Evolutionary conservation across 257 asterid species (phyloP).

Genomic region (Primulina tabacum): DNA sequence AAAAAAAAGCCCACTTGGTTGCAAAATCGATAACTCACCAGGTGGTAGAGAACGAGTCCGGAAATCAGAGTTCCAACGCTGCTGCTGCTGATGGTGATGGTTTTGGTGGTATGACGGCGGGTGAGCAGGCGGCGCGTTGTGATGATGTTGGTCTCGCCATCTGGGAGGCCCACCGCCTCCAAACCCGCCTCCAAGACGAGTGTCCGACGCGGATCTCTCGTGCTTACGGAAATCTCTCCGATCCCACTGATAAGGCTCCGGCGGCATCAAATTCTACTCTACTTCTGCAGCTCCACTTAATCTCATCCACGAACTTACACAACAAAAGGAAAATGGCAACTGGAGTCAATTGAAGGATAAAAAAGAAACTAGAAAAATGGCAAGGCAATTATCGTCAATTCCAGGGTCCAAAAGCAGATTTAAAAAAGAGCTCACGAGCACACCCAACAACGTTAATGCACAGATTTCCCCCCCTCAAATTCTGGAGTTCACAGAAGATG

Average conservation of each 20-base stretch:
- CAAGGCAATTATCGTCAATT: not conserved
- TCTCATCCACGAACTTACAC: not conserved
- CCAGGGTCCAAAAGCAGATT: not conserved
- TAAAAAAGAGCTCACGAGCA: not conserved
- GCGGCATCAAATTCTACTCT: conserved; percentile 59
- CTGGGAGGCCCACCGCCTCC: conserved; percentile 55
- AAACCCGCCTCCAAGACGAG: conserved; percentile 50
- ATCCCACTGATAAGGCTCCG: conserved; percentile 95
- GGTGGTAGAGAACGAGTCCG: conserved; percentile 69
- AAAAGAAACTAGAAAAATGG: not conserved
- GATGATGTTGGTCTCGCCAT: conserved; percentile 68
- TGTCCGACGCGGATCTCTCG: conserved; percentile 67
- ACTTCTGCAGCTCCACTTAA: not conserved
- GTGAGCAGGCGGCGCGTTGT: conserved; percentile 44
- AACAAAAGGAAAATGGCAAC: not conserved
- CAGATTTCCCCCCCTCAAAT: not conserved
- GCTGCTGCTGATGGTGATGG: conserved; percentile 35
- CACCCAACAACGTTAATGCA: not conserved
- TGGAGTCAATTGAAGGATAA: not conserved
- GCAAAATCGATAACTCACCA: conserved; percentile 46
- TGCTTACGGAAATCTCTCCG: conserved; percentile 91
- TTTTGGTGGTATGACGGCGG: conserved; percentile 45
- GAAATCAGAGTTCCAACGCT: conserved; percentile 66
- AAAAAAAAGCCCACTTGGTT: not conserved
- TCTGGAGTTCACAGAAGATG: conserved; percentile 7